A percentile compares a stretch with the other conserved stretches of the same genome.
These are phyloP conservation scores for Nemania serpens DNA, from an alignment of 2,329 filamentous ascomycete species.

Conservation along the genomic window DNA sequence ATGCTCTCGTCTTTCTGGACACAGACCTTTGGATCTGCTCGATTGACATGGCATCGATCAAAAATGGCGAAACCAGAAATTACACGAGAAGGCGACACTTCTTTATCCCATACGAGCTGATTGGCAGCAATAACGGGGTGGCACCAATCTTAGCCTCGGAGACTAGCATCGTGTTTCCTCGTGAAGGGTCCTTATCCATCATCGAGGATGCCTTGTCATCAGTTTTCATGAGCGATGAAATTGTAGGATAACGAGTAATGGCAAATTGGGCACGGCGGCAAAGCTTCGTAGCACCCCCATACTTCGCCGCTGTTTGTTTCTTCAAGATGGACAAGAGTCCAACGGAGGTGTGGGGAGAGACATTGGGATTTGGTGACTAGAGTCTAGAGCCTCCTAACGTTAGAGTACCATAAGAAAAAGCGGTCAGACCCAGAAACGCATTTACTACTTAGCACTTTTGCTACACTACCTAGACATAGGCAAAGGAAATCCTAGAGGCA, in stretches of 20 bases:
- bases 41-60: constrained; percentile 4
- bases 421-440: no score
- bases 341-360: no score
- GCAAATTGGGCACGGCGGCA: no score
- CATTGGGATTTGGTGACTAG: no score
- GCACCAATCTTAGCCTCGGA: not conserved
- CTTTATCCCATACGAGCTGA: constrained; percentile 14
- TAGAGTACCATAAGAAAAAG: no score
- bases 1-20: constrained; percentile 12
- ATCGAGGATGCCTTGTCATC: constrained; percentile 12
- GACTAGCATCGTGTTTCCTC: constrained; percentile 14
- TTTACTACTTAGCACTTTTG: no score
- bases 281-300: no score
- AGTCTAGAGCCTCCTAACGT: not conserved
- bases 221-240: constrained; percentile 8
- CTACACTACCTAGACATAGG: no score
- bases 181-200: constrained; percentile 3
- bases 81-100: constrained; percentile 12
- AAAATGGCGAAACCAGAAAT: not conserved
- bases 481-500: no score
- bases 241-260: not conserved
- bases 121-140: constrained; percentile 7
- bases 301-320: no score
- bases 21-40: constrained; percentile 15
- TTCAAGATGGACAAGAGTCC: no score